Percentiles rank a stretch among this genome's conserved stretches.
Evolutionary conservation across 768 basidiomycete species (phyloP).

Genomic region (Suillus variegatus): DNA sequence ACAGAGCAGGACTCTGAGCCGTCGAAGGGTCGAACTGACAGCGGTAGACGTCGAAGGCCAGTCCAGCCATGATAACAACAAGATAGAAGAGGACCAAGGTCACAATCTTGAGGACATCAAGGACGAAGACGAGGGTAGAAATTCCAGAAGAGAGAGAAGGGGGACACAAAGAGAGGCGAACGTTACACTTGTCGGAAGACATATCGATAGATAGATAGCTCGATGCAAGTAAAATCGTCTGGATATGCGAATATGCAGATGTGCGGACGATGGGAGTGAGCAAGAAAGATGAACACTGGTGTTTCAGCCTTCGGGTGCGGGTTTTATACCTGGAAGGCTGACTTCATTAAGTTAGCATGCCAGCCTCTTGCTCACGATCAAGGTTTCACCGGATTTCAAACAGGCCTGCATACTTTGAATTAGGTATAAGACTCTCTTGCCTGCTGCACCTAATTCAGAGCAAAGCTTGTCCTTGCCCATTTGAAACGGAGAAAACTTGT

Average conservation of each 20-base stretch:
- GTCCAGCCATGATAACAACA: neutral
- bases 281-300: neutral
- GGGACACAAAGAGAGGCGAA: neutral
- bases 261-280: neutral
- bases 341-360: neutral
- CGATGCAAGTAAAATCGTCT: neutral
- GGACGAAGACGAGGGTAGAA: neutral
- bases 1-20: neutral
- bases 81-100: neutral
- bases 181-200: neutral
- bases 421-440: neutral
- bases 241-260: neutral
- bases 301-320: neutral
- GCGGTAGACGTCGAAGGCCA: neutral
- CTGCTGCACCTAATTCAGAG: neutral
- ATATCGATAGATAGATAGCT: neutral
- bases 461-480: neutral
- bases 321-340: conserved; percentile 1
- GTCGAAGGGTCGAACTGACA: neutral
- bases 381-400: neutral
- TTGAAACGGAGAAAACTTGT: neutral
- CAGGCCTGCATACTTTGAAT: neutral
- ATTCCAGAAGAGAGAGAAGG: neutral
- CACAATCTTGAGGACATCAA: neutral
- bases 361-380: neutral